phyloP scores from a whole-genome alignment of 768 basidiomycete genomes.

The Boletus rubropictus region DNA sequence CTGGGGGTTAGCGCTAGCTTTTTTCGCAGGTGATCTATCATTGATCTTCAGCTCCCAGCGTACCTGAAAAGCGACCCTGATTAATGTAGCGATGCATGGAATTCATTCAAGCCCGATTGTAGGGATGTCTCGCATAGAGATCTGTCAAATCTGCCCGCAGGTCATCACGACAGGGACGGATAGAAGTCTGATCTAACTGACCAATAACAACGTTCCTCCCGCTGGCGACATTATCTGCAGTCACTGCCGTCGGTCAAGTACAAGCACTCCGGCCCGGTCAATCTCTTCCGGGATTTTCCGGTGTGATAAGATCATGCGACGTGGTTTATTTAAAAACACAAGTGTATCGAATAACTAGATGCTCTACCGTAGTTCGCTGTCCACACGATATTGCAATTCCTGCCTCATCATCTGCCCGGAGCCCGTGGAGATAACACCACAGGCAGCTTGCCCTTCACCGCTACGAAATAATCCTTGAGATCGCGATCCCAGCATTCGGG shows the following conservation, averaged over 20 bases:
- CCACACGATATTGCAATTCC: constrained; percentile 8
- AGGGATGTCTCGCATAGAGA: constrained; percentile 16
- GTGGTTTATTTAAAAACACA: constrained; percentile 2
- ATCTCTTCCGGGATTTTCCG: too few relatives aligned
- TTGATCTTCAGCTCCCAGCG: constrained; percentile 12
- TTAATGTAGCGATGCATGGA: constrained; percentile 15
- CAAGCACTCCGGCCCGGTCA: background rate
- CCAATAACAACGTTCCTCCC: background rate
- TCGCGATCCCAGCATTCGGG: constrained; percentile 30
- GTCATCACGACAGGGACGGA: constrained; percentile 24
- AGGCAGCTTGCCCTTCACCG: constrained; percentile 31
- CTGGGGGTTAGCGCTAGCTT: background rate
- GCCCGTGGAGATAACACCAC: constrained; percentile 33
- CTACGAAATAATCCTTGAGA: constrained; percentile 36
- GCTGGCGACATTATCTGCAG: constrained; percentile 20
- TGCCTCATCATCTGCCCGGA: constrained; percentile 14
- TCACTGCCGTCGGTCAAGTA: background rate
- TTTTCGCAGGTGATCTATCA: constrained; percentile 5
- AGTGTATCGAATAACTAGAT: constrained; percentile 19
- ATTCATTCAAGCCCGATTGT: constrained; percentile 20
- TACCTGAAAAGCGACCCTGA: constrained; percentile 25
- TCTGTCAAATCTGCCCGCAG: constrained; percentile 19
- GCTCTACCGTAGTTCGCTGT: constrained; percentile 23
- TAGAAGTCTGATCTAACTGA: constrained; percentile 9
- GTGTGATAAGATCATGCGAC: background rate